Evolutionary conservation across 768 basidiomycete species (phyloP).

Genomic region (Suillus sp.): DNA sequence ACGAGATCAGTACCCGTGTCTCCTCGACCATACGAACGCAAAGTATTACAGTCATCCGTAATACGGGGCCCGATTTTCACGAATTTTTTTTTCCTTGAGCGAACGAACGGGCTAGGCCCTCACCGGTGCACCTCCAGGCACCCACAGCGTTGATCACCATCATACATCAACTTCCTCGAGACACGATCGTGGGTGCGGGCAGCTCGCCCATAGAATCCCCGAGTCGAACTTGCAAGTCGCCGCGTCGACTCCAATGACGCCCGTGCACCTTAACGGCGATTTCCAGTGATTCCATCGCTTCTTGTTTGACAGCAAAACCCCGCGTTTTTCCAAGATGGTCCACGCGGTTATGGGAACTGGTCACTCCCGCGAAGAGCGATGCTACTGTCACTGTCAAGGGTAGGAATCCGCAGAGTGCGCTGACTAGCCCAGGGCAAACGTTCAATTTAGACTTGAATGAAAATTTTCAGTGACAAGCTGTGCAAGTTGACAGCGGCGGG

Average conservation of each 20-base stretch:
- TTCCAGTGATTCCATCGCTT: background rate
- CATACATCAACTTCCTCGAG: no score
- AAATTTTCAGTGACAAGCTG: background rate
- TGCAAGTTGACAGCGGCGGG: background rate
- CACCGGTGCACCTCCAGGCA: no score
- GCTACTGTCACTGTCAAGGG: slow-evolving; percentile 4
- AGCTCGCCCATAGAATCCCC: background rate
- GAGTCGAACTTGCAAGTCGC: background rate
- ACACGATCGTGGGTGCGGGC: no score
- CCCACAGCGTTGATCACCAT: no score
- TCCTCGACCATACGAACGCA: no score
- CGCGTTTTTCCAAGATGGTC: background rate
- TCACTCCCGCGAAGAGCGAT: slow-evolving; percentile 7
- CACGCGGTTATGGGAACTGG: slow-evolving; percentile 1
- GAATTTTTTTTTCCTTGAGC: background rate
- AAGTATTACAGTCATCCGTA: background rate
- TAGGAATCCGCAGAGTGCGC: no score
- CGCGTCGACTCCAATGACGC: no score
- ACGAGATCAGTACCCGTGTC: no score
- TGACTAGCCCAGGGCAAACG: background rate
- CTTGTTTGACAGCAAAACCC: background rate
- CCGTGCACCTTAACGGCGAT: background rate
- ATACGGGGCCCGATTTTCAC: background rate
- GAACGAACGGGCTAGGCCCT: no score
- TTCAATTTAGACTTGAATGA: slow-evolving; percentile 7